Percentiles rank a stretch among this genome's conserved stretches.
phyloP scores from a whole-genome alignment of 73 alveolate species.

The Paramecium bursaria region DNA sequence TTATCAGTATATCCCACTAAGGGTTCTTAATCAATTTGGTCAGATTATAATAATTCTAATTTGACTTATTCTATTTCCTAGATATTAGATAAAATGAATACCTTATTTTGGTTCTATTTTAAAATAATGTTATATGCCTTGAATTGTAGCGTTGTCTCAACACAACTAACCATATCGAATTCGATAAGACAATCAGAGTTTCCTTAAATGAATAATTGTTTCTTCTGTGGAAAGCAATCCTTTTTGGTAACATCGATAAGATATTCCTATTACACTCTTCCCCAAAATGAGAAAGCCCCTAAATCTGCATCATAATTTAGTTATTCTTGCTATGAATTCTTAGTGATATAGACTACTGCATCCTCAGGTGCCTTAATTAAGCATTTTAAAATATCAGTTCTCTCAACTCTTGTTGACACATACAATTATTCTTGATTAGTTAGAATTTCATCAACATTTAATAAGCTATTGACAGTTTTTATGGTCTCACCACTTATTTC shows the following conservation, averaged over 20 bases:
- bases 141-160: slow-evolving; percentile 32
- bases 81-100: too few relatives aligned
- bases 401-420: slow-evolving; percentile 40
- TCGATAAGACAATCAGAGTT: slow-evolving; percentile 16
- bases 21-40: slow-evolving; percentile 40
- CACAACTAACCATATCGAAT: slow-evolving; percentile 60
- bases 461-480: slow-evolving; percentile 8
- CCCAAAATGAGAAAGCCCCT: slow-evolving; percentile 26
- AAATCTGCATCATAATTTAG: not conserved
- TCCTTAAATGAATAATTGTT: slow-evolving; percentile 12
- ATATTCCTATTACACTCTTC: slow-evolving; percentile 54
- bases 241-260: slow-evolving; percentile 2
- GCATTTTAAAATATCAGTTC: slow-evolving; percentile 32
- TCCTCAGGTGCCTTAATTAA: slow-evolving; percentile 42
- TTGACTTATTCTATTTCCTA: slow-evolving; percentile 20
- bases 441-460: slow-evolving; percentile 43
- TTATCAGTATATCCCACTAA: not conserved
- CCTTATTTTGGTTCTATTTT: too few relatives aligned
- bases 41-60: slow-evolving; percentile 35
- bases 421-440: slow-evolving; percentile 9
- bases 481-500: slow-evolving; percentile 37
- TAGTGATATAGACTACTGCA: slow-evolving; percentile 33
- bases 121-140: slow-evolving; percentile 14
- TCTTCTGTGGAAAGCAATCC: slow-evolving; percentile 31
- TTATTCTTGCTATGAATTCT: not conserved